These are phyloP conservation scores for Rhizophagus sp. DNA, from an alignment of 192 early-diverging fungal species.

Conservation along the genomic window DNA sequence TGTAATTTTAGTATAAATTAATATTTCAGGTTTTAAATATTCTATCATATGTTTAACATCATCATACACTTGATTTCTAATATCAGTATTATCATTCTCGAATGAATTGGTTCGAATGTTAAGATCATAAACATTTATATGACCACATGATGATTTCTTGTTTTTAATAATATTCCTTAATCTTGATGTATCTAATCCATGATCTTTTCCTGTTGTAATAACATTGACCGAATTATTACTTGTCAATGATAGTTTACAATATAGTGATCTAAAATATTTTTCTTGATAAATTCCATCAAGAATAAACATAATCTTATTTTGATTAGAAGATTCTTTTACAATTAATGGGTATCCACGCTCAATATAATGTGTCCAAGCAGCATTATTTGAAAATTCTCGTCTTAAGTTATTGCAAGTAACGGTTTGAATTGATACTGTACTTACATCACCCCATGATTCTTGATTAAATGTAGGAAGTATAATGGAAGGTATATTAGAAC, in stretches of 20 bases:
- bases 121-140: not conserved
- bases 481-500: slow-evolving; percentile 5
- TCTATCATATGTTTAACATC: not conserved
- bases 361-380: not conserved
- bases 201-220: not conserved
- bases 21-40: not conserved
- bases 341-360: slow-evolving; percentile 10
- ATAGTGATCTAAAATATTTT: not conserved
- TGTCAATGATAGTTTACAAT: not conserved
- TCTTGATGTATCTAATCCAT: not conserved
- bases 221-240: not conserved
- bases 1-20: not conserved
- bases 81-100: not conserved
- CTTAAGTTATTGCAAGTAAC: not conserved
- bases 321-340: not conserved
- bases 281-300: slow-evolving; percentile 2
- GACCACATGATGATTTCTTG: not conserved
- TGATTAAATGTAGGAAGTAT: not conserved
- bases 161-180: not conserved
- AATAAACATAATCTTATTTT: not conserved
- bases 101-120: not conserved
- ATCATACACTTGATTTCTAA: not conserved
- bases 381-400: not conserved
- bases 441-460: not conserved
- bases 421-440: not conserved